A percentile compares a stretch with the other conserved stretches of the same genome.
Conservation (phyloP, 768 basidiomycete genomes). For the Thelephora ganbajun region DNA sequence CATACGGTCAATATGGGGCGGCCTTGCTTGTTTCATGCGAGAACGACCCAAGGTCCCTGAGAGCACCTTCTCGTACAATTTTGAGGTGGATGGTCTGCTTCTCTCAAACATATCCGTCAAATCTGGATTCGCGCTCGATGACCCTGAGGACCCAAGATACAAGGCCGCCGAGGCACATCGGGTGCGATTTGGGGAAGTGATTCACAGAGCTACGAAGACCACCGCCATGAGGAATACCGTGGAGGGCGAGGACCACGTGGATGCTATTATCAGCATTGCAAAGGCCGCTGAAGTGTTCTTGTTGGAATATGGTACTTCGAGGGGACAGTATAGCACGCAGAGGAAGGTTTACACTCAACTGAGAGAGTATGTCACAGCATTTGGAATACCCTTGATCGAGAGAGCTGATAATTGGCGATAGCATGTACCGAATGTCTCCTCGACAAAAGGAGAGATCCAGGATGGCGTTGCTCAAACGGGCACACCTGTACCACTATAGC, state of each 20-base stretch:
- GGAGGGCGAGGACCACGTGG: constrained; percentile 71
- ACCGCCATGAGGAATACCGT: constrained; percentile 43
- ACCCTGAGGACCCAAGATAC: constrained; percentile 64
- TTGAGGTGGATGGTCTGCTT: constrained; percentile 60
- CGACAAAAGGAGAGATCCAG: constrained; percentile 69
- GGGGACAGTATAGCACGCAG: constrained; percentile 42
- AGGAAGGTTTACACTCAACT: constrained; percentile 56
- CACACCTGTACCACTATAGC: constrained; percentile 64
- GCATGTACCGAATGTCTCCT: constrained; percentile 51
- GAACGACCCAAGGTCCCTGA: constrained; percentile 42
- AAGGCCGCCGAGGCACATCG: constrained; percentile 45
- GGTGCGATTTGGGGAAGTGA: constrained; percentile 47
- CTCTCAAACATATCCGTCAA: constrained; percentile 50
- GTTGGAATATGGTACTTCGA: constrained; percentile 52
- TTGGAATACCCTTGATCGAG: background rate
- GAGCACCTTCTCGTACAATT: constrained; percentile 46
- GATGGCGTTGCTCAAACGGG: constrained; percentile 60
- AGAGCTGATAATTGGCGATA: constrained; percentile 14
- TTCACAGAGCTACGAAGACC: constrained; percentile 44
- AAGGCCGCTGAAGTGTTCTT: constrained; percentile 67
- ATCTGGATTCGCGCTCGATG: constrained; percentile 61
- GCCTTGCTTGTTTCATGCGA: constrained; percentile 56
- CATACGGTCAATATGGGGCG: constrained; percentile 64
- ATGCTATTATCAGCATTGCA: constrained; percentile 63
- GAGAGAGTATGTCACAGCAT: constrained; percentile 33